Percentiles rank a stretch among this genome's conserved stretches.
phyloP scores from a whole-genome alignment of 768 basidiomycete species.

The Suillus subalutaceus region DNA sequence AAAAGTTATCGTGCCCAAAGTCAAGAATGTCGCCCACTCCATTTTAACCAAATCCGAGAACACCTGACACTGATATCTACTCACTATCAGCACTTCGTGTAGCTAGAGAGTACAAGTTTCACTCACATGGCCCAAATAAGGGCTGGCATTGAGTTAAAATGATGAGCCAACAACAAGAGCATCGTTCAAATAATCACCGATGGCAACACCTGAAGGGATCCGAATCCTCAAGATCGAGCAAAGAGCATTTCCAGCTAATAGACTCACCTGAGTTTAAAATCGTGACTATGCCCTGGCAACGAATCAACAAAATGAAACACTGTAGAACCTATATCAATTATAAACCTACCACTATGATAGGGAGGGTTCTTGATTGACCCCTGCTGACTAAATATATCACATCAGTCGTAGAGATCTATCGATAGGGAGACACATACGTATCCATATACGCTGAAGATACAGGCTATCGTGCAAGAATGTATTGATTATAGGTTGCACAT shows the following conservation, averaged over 20 bases:
- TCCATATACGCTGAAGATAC: constrained; percentile 10
- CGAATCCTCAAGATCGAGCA: not conserved
- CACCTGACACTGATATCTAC: not conserved
- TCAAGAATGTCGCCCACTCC: constrained; percentile 2
- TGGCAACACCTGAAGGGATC: not conserved
- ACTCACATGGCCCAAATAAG: constrained; percentile 6
- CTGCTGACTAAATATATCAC: not conserved
- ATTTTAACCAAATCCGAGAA: not conserved
- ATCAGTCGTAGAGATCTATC: not conserved
- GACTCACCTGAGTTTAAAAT: not conserved
- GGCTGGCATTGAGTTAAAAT: not conserved
- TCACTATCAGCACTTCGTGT: not conserved
- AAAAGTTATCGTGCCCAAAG: not conserved
- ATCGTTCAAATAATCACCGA: not conserved
- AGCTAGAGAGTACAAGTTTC: not conserved
- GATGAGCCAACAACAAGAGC: not conserved
- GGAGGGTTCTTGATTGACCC: not conserved
- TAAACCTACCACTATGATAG: not conserved
- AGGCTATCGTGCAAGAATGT: not conserved
- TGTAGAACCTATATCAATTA: not conserved
- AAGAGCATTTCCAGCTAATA: too few species aligned
- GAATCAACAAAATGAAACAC: not conserved
- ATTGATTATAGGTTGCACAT: not conserved
- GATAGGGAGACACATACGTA: not conserved
- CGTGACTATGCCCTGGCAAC: not conserved